Evolutionary conservation across 805 yeast species (phyloP).

Genomic region (Myxozyma neotropica): DNA sequence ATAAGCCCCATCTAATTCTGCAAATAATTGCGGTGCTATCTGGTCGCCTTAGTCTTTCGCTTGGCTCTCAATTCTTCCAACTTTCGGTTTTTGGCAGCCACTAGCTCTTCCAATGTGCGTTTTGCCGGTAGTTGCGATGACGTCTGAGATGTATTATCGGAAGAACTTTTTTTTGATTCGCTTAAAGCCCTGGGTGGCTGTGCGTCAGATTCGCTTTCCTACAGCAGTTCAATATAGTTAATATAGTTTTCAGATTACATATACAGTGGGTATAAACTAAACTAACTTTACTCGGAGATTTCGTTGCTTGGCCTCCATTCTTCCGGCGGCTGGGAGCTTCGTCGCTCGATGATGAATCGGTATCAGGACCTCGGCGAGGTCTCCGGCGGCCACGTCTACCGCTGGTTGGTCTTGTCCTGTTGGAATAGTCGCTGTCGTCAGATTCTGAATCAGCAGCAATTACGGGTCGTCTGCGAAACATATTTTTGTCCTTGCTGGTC

Average conservation of each 20-base stretch:
- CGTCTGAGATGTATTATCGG: background rate
- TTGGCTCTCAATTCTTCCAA: constrained; percentile 3
- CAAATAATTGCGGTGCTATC: background rate
- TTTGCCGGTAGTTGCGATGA: background rate
- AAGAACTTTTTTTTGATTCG: background rate
- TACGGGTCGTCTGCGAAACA: background rate
- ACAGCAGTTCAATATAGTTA: background rate
- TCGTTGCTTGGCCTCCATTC: no score
- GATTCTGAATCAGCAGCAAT: background rate
- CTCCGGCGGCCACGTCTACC: background rate
- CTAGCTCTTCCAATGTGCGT: constrained; percentile 4
- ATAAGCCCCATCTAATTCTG: no score
- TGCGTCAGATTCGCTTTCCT: background rate
- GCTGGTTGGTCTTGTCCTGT: background rate
- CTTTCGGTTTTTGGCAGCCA: constrained; percentile 3
- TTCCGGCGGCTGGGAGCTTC: background rate
- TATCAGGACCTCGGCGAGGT: no score
- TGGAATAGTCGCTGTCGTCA: background rate
- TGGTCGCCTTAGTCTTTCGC: background rate
- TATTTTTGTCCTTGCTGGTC: no score
- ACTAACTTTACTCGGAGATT: background rate
- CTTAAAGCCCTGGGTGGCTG: background rate
- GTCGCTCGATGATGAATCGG: background rate
- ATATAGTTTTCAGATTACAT: background rate
- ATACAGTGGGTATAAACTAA: background rate